Evolutionary conservation across 306 rosid genomes (phyloP), one percentile per base, ranked within the genome.

Genomic region (Sesbania bispinosa): DNA sequence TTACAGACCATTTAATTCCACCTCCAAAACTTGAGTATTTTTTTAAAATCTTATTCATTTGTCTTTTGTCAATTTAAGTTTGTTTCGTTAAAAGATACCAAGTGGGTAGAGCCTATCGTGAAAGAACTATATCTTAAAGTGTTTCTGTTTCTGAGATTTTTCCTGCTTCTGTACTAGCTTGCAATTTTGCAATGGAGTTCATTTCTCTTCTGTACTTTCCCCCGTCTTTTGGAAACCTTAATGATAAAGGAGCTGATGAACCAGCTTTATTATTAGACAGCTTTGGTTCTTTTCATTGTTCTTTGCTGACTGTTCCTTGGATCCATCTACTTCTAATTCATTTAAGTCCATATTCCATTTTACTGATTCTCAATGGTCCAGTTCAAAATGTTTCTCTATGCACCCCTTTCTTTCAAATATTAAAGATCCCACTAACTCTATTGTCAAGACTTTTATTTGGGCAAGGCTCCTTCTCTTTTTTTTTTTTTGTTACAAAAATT

Each of bases 41-140:
- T 46, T 11, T 32, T 3, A 58, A 63, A 80, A 68, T 26, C 30
- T 65, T 61, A 3, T 58, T 18, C 26, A 24, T 58, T 24, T 77
- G 5, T 30, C 24, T 63, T 75, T 55, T 33, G 43, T 24, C 36
- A 32, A 53, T 62, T 18, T 21, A 33, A 16, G 3, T 10, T 60
- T 60, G 10, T 45, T 11, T 21, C 29, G 53, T 41, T 10, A 55
- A 46, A 67, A 55, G 42, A 10, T 71, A 21, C 5, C 29, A 19
- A 57, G 45, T 13, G 6, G 38, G 35, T 32, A 60, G 39, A 51
- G 36, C 15, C 72, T 45, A 15, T 50, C 10, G 4, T 35, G 48
- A 42, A 23, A 43, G 38, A 64, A 54, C 43, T 53, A 39, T 29
- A 62, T 62, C 47, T 23, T 15, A 21, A 18, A 11, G 1, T 66